A percentile compares a stretch with the other conserved stretches of the same genome.
These are phyloP conservation scores for Uronychia setigera DNA, from an alignment of 73 alveolate genomes.

Conservation along the genomic window DNA sequence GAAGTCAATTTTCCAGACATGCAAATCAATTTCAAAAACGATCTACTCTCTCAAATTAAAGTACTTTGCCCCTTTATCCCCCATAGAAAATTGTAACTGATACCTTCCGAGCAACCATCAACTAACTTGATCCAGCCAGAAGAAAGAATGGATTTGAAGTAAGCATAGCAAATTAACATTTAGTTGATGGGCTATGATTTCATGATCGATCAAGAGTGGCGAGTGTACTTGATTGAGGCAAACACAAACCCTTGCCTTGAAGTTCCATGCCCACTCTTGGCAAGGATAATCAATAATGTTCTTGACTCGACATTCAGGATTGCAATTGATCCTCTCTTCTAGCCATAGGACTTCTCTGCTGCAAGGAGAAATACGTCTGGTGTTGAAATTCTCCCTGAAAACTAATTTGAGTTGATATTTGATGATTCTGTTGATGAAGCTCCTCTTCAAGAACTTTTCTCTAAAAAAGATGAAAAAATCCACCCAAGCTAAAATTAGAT, in stretches of 20 bases:
- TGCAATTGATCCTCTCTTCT: slow-evolving; percentile 83
- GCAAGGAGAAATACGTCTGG: neutral
- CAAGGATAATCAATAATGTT: slow-evolving; percentile 82
- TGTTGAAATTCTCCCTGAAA: neutral
- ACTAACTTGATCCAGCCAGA: slow-evolving; percentile 58
- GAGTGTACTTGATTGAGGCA: slow-evolving; percentile 86
- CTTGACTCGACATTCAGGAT: slow-evolving; percentile 87
- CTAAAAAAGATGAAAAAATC: too few relatives aligned
- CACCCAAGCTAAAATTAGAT: too few relatives aligned
- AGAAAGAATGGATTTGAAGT: slow-evolving; percentile 69
- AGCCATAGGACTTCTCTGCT: slow-evolving; percentile 47
- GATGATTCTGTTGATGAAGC: too few relatives aligned
- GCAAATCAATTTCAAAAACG: slow-evolving; percentile 23
- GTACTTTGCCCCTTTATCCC: neutral
- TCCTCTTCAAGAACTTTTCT: too few relatives aligned
- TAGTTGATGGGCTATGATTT: slow-evolving; percentile 83
- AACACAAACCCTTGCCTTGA: slow-evolving; percentile 95
- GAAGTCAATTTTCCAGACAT: slow-evolving; percentile 14
- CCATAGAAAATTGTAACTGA: slow-evolving; percentile 45
- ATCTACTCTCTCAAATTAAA: slow-evolving; percentile 54
- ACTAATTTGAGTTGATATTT: too few relatives aligned
- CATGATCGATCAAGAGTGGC: slow-evolving; percentile 85
- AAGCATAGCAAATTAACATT: neutral
- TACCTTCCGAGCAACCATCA: slow-evolving; percentile 56
- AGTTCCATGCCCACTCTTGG: slow-evolving; percentile 85